Evolutionary conservation across 192 early-diverging fungal species (phyloP), one percentile per base, ranked within the genome.

Genomic region (Umbelopsis sp.): DNA sequence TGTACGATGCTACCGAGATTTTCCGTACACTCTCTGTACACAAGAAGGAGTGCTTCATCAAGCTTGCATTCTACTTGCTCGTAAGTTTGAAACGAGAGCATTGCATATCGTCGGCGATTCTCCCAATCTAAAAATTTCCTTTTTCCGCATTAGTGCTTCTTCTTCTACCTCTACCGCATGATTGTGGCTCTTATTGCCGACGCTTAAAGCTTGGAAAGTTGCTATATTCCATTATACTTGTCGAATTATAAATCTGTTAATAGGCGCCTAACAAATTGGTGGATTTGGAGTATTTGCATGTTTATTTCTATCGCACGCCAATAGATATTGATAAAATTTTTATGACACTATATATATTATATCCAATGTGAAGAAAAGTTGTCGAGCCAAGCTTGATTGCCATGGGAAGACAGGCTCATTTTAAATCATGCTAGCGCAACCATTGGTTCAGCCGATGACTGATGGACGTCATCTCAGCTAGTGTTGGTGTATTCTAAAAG

Each of bases 1-100:
- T 94, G 87, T 98, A 92, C 80, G 97, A 99, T 80, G 93, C 97
- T 12, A 99, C 97, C 61, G 96, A 97, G 78, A 97, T 99, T 67
- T 99, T 99, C 89, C 88, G 95, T 71, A 97, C 95, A 15, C 76
- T 99, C 49, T 85, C 89, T 45, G 80, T 87, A 71, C 95, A 98
- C 78, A 99, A 99, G 85, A 91, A 92, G 81, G 97, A 99, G 80
- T 92, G 91, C 82, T 98, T 98, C 76, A 85, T 94, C 82, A 99
- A 99, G 81, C 92, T 99, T 25, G 95, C 89, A 30, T 99, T 99
- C 69, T 99, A 97, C 71, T 87, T 99, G 65, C 77, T 98, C 41
- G 89, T 87, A 80, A 76, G 78, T 23, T 23, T 35, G 2, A 61
- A 46, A 2, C 1, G 12, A 20, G 13, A 33, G 33, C n/a, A 41